Percentiles rank a stretch among this genome's conserved stretches.
Evolutionary conservation across 106 monocot species (phyloP).

Genomic region (Phalaenopsis equestris): DNA sequence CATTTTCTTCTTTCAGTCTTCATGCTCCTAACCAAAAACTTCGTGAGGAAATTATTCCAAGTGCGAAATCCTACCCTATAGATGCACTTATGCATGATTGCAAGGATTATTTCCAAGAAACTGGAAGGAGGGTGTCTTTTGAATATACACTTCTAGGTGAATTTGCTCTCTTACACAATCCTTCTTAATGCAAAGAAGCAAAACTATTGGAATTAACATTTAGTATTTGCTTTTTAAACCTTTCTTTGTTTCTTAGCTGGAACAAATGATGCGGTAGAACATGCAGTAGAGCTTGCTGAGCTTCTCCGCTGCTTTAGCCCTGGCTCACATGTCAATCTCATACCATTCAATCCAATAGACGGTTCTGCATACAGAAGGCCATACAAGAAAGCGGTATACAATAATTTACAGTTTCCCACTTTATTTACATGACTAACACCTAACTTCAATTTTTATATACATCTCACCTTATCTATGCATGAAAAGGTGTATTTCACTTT

Average conservation of each 20-base stretch:
- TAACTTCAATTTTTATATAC: too few species aligned
- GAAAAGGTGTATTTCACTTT: too few species aligned
- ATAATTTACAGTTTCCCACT: background rate
- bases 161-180: background rate
- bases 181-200: background rate
- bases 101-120: constrained; percentile 65
- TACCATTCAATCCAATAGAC: constrained; percentile 91
- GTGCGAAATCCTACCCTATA: constrained; percentile 87
- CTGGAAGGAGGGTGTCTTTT: constrained; percentile 79
- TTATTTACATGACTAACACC: background rate
- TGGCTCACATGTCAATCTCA: constrained; percentile 87
- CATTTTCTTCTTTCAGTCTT: constrained; percentile 33
- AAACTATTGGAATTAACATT: background rate
- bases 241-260: constrained; percentile 36
- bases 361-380: constrained; percentile 90
- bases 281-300: constrained; percentile 66
- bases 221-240: background rate
- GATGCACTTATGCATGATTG: constrained; percentile 77
- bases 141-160: constrained; percentile 96
- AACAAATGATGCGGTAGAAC: constrained; percentile 63
- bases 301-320: constrained; percentile 52
- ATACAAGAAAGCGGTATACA: constrained; percentile 70
- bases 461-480: too few species aligned
- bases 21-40: constrained; percentile 93
- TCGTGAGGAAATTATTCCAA: constrained; percentile 76